phyloP scores from a whole-genome alignment of 2,329 filamentous ascomycete genomes.

The Exophiala dermatitidis region DNA sequence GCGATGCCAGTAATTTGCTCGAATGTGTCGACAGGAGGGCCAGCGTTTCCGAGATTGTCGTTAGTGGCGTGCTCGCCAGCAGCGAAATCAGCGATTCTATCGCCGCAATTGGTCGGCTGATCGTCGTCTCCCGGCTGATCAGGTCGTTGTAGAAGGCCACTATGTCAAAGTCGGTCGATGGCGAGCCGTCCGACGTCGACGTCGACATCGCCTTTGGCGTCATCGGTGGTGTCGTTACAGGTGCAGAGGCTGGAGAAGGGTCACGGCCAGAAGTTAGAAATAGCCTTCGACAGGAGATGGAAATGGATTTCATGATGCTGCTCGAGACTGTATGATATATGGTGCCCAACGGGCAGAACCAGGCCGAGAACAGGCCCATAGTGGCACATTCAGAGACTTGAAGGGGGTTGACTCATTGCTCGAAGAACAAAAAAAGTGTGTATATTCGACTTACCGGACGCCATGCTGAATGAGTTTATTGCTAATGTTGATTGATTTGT shows the following conservation, averaged over 20 bases:
- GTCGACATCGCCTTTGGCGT: slow-evolving; percentile 8
- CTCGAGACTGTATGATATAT: too few relatives aligned
- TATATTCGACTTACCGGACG: slow-evolving; percentile 4
- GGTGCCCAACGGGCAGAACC: too few relatives aligned
- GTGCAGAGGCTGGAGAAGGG: slow-evolving; percentile 3
- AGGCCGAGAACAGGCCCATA: too few relatives aligned
- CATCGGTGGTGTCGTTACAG: slow-evolving; percentile 8
- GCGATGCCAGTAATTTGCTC: slow-evolving; percentile 64
- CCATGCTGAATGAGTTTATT: neutral
- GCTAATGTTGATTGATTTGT: neutral
- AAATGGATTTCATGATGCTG: too few relatives aligned
- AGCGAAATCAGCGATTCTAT: slow-evolving; percentile 86
- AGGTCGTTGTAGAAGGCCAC: slow-evolving; percentile 59
- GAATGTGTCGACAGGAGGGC: slow-evolving; percentile 74
- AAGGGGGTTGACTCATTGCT: too few relatives aligned
- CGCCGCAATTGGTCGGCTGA: slow-evolving; percentile 92
- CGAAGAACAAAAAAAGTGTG: too few relatives aligned
- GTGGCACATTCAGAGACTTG: too few relatives aligned
- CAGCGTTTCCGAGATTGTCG: slow-evolving; percentile 90
- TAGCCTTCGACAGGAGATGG: neutral
- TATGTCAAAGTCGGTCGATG: slow-evolving; percentile 40
- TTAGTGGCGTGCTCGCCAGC: slow-evolving; percentile 69
- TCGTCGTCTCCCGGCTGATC: slow-evolving; percentile 63
- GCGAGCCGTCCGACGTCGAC: slow-evolving; percentile 9
- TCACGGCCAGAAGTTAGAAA: neutral